phyloP scores from a whole-genome alignment of 768 basidiomycete species.

The Trametes punicea region DNA sequence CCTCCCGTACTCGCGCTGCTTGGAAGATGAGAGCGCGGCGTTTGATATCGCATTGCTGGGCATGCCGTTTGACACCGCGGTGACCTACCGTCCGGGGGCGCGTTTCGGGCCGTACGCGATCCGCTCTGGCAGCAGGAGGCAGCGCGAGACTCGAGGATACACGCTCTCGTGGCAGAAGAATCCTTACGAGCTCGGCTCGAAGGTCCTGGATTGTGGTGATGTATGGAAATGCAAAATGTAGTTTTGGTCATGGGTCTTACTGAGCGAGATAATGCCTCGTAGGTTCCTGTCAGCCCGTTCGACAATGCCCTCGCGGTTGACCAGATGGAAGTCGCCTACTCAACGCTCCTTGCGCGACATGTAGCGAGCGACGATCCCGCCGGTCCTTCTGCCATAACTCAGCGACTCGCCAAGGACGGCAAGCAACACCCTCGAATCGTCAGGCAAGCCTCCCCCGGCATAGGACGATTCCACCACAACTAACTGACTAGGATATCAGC shows the following conservation, averaged over 20 bases:
- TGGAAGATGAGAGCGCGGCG: constrained; percentile 48
- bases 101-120: constrained; percentile 88
- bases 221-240: constrained; percentile 33
- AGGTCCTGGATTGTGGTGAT: constrained; percentile 82
- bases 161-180: constrained; percentile 70
- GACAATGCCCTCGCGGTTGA: constrained; percentile 82
- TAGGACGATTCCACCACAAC: background rate
- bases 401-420: constrained; percentile 51
- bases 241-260: background rate
- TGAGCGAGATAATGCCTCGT: background rate
- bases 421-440: constrained; percentile 71
- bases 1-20: constrained; percentile 67
- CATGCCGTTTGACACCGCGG: constrained; percentile 74
- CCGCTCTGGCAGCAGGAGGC: constrained; percentile 72
- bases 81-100: constrained; percentile 56
- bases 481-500: constrained; percentile 13
- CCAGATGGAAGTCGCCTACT: constrained; percentile 85
- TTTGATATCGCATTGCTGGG: constrained; percentile 83
- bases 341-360: constrained; percentile 63
- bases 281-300: constrained; percentile 78
- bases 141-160: constrained; percentile 57
- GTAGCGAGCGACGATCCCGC: constrained; percentile 30
- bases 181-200: constrained; percentile 56
- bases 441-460: constrained; percentile 34
- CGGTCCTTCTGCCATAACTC: constrained; percentile 18